Evolutionary conservation across 176 grass and related monocot species (phyloP).

Genomic region (Carex kokanica): DNA sequence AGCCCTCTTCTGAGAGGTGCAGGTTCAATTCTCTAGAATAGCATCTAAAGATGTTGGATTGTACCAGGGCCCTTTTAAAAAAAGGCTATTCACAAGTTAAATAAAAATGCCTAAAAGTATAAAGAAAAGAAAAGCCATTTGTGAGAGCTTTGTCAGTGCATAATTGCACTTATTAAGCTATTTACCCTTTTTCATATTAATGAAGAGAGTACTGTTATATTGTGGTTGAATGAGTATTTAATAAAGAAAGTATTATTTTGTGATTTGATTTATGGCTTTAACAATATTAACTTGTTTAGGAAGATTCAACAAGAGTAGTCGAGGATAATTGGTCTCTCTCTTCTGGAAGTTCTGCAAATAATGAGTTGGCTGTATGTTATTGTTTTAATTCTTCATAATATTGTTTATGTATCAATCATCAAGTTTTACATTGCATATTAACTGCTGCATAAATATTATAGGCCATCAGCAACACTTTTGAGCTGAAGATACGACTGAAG

Average conservation of each 20-base stretch:
- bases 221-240: not conserved
- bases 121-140: not conserved
- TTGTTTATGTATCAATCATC: not conserved
- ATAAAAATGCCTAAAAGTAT: not conserved
- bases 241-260: not conserved
- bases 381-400: not conserved
- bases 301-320: no score
- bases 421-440: not conserved
- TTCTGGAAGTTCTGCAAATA: not conserved
- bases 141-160: not conserved
- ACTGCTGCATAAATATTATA: not conserved
- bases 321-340: not conserved
- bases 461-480: slow-evolving; percentile 35
- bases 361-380: slow-evolving; percentile 31
- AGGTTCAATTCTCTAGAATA: no score
- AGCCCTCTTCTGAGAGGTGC: no score
- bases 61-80: no score
- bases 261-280: not conserved
- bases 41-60: no score
- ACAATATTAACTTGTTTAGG: not conserved
- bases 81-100: not conserved
- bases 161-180: not conserved
- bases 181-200: not conserved
- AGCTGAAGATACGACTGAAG: slow-evolving; percentile 33
- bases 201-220: not conserved